phyloP scores from a whole-genome alignment of 225 moss, liverwort and hornwort species.

The Takakia lepidozioides region DNA sequence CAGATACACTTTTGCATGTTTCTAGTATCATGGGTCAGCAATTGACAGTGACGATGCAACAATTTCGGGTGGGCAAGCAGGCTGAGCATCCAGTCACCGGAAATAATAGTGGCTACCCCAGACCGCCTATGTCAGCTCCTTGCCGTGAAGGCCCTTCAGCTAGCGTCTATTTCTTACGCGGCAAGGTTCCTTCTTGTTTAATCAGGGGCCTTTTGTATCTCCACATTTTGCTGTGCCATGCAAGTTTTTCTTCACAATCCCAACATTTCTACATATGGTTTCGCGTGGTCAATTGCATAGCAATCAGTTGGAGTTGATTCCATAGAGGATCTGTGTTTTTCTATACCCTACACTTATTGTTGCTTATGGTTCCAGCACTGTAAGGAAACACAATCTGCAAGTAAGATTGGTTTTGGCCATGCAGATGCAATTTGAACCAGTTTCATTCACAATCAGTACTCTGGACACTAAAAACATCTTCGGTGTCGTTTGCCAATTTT shows the following conservation, averaged over 20 bases:
- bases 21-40: neutral
- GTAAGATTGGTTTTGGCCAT: too few relatives aligned
- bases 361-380: too few relatives aligned
- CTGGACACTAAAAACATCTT: too few relatives aligned
- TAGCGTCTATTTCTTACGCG: slow-evolving; percentile 57
- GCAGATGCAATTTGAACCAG: too few relatives aligned
- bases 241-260: neutral
- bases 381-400: too few relatives aligned
- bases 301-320: too few relatives aligned
- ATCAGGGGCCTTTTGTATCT: neutral
- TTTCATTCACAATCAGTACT: too few relatives aligned
- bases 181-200: slow-evolving; percentile 20
- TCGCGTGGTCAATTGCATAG: too few relatives aligned
- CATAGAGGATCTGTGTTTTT: too few relatives aligned
- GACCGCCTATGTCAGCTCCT: slow-evolving; percentile 64
- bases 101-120: slow-evolving; percentile 76
- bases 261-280: too few relatives aligned
- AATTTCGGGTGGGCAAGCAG: slow-evolving; percentile 43
- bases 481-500: too few relatives aligned
- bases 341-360: too few relatives aligned
- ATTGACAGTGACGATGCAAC: slow-evolving; percentile 9
- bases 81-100: slow-evolving; percentile 53
- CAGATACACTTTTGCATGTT: neutral
- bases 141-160: slow-evolving; percentile 26
- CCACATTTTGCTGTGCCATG: slow-evolving; percentile 1